Base-by-base conservation (phyloP, 768 basidiomycete genomes). In the Boletus subcaerulescens region DNA sequence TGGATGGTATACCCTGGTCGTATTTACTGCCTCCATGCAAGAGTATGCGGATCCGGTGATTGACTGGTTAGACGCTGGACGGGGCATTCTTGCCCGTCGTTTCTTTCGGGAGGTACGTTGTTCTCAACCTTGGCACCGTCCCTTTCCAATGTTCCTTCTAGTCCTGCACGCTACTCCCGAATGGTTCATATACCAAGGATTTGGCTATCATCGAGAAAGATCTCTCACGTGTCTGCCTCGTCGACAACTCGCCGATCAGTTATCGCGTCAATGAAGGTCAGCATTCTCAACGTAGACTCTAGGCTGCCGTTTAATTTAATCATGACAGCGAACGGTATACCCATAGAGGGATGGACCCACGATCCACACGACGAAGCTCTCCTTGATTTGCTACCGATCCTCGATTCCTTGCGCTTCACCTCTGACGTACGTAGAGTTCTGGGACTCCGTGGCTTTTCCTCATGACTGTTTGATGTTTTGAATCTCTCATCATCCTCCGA, bases 11-110 rank as follows among this genome's bases (percentile, higher is more conserved):
- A 98, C 95, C 2, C 82, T 99, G 56, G 94, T 99, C 50, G 93
- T 99, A 59, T 99, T 96, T 74, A 99, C 97, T 32, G 97, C 97
- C 8, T 98, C 96, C 10, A 93, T 99, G 91, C 90, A 94, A 66
- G 97, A 99, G 73, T 99, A 99, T 70, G 97, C 97, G 57, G 97
- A 99, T 76, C 97, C 97, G 0, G 95, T 99, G 29, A 99, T 99
- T 61, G 97, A 99, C 73, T 99, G 97, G 97, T 76, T 99, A 50
- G 97, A 99, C 68, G 93, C 88, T 51, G 93, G 94, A 4, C 83
- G 93, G 43, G 95, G 94, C 17, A 91, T 98, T 54, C 82, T 99
- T 35, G 83, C 80, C 3, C 88, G 90, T 58, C 85, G 94, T 35
- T 78, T 97, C 59, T 99, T 98, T 74, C 85, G 97, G 58, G 93